phyloP scores from a whole-genome alignment of 345 rosid species.

The Crucihimalaya himalaica region DNA sequence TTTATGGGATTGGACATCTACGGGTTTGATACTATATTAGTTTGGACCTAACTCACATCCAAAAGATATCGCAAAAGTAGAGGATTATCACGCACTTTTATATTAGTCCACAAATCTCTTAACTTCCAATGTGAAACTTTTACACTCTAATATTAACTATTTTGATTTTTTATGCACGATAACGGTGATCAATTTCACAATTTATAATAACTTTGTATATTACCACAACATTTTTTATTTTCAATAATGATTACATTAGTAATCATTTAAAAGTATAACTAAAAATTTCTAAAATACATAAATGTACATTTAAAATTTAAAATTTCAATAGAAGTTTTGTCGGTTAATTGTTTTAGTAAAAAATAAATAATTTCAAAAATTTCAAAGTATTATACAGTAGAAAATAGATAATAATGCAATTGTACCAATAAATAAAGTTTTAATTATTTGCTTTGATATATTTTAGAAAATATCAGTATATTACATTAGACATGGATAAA shows the following conservation, averaged over 20 bases:
- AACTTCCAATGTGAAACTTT: too few species aligned
- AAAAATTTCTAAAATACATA: too few species aligned
- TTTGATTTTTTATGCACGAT: too few species aligned
- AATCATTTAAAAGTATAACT: not conserved
- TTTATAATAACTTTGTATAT: not conserved
- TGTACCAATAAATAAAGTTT: not conserved
- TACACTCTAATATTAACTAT: too few species aligned
- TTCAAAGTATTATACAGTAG: not conserved
- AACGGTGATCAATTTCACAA: not conserved
- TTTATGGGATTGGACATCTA: too few species aligned
- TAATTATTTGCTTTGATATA: not conserved
- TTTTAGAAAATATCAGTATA: not conserved
- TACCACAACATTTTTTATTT: not conserved
- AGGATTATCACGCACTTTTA: too few species aligned
- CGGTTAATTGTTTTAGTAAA: not conserved
- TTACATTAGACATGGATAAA: not conserved
- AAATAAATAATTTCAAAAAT: not conserved
- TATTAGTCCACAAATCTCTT: too few species aligned
- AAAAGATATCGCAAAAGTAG: too few species aligned
- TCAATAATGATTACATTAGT: not conserved
- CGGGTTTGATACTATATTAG: too few species aligned
- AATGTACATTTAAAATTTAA: not conserved
- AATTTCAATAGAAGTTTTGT: not conserved
- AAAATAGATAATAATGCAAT: not conserved
- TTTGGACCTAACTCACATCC: too few species aligned